Evolutionary conservation across 192 early-diverging fungal species (phyloP).

Genomic region (Coemansia aciculifera): DNA sequence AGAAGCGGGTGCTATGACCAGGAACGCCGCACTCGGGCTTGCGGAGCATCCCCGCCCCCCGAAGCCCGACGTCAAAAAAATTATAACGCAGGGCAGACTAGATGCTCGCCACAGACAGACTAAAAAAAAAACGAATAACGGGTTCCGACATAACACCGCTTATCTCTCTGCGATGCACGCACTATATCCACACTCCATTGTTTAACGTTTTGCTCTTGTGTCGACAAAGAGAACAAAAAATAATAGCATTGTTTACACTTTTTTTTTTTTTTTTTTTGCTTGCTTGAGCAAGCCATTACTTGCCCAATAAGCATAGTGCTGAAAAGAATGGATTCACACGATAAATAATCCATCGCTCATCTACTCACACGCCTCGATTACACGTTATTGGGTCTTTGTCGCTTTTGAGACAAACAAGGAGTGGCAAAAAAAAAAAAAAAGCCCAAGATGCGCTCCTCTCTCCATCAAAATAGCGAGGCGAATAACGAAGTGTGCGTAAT

Average conservation of each 20-base stretch:
- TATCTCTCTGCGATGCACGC: not conserved
- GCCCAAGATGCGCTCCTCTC: not conserved
- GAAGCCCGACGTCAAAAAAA: not conserved
- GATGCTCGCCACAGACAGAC: not conserved
- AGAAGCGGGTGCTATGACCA: not conserved
- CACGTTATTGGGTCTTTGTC: not conserved
- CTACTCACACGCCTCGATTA: constrained; percentile 7
- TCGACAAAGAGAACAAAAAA: not conserved
- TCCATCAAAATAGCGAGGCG: not conserved
- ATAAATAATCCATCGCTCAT: not conserved
- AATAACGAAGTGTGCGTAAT: not conserved
- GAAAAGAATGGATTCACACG: not conserved
- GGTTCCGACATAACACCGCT: not conserved
- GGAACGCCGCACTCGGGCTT: not conserved
- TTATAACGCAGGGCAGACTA: not conserved
- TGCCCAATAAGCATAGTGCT: not conserved
- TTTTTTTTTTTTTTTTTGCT: too few relatives aligned
- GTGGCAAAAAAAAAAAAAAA: not conserved
- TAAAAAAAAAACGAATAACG: not conserved
- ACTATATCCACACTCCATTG: not conserved
- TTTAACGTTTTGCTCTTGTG: not conserved
- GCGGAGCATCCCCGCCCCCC: not conserved
- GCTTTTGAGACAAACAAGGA: not conserved
- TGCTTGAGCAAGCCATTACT: not conserved
- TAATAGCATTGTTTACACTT: not conserved